Conservation (phyloP, 73 alveolate species). For the Uronychia setigera region DNA sequence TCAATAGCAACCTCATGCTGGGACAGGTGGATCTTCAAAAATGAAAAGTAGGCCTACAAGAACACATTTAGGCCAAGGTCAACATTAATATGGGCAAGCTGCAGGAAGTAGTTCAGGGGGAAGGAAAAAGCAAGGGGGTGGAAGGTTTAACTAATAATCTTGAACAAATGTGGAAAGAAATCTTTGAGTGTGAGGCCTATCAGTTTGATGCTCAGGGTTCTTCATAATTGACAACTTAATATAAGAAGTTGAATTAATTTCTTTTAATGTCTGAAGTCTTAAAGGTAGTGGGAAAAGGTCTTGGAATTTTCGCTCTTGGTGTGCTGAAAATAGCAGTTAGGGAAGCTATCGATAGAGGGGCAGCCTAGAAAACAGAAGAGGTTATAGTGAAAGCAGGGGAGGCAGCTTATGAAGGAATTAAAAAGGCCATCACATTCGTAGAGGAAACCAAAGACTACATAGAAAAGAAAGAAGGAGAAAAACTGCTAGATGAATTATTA, state of each 20-base stretch:
- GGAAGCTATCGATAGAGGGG: neutral
- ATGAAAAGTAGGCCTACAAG: constrained; percentile 49
- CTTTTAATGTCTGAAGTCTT: neutral
- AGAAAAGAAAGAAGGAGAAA: too few relatives aligned
- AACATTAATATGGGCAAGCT: neutral
- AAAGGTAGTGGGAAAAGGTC: neutral
- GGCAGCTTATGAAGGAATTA: neutral
- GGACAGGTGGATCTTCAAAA: constrained; percentile 71
- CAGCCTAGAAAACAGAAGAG: neutral
- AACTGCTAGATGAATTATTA: too few relatives aligned
- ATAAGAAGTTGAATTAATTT: neutral
- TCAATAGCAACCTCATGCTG: constrained; percentile 59
- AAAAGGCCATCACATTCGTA: neutral
- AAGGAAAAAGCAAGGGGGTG: neutral
- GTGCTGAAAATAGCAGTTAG: neutral
- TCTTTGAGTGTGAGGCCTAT: too few relatives aligned
- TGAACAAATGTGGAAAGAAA: too few relatives aligned
- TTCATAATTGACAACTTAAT: neutral
- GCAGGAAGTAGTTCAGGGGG: neutral
- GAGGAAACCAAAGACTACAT: neutral
- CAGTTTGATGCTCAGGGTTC: too few relatives aligned
- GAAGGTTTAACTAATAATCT: neutral
- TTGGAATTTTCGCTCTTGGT: neutral
- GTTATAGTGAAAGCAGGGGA: neutral
- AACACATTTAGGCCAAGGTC: constrained; percentile 1